Evolutionary conservation across 2,329 filamentous ascomycete species (phyloP).

Genomic region (Hysterium pulicare): DNA sequence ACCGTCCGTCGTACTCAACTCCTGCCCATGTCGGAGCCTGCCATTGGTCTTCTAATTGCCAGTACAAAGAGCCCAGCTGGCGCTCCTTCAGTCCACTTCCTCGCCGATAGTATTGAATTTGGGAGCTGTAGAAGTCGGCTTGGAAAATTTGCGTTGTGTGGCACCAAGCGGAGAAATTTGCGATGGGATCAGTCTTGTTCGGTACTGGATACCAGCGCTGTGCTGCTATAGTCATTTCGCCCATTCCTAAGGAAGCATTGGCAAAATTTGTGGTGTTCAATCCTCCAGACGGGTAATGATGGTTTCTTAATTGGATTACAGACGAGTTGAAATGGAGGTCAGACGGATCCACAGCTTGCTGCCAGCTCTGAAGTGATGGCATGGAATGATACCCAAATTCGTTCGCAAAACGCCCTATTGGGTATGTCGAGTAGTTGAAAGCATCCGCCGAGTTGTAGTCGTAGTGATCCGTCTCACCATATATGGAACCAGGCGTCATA

Average conservation of each 20-base stretch:
- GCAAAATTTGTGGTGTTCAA: slow-evolving; percentile 47
- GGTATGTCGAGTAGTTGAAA: slow-evolving; percentile 55
- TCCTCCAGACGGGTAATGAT: slow-evolving; percentile 55
- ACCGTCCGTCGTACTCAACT: slow-evolving; percentile 60
- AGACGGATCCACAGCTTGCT: slow-evolving; percentile 48
- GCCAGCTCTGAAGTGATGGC: slow-evolving; percentile 59
- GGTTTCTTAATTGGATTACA: slow-evolving; percentile 55
- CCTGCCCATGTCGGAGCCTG: slow-evolving; percentile 63
- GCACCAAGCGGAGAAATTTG: slow-evolving; percentile 61
- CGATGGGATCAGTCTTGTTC: slow-evolving; percentile 49
- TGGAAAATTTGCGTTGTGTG: slow-evolving; percentile 63
- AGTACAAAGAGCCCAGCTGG: slow-evolving; percentile 60
- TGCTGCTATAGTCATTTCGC: slow-evolving; percentile 58
- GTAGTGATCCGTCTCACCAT: slow-evolving; percentile 61
- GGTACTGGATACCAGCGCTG: slow-evolving; percentile 57
- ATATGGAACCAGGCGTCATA: slow-evolving; percentile 50
- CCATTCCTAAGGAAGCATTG: slow-evolving; percentile 47
- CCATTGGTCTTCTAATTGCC: slow-evolving; percentile 65
- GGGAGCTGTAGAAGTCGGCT: slow-evolving; percentile 58
- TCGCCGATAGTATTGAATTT: slow-evolving; percentile 61
- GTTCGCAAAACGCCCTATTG: slow-evolving; percentile 59
- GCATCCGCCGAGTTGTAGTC: slow-evolving; percentile 54
- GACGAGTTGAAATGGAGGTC: slow-evolving; percentile 59
- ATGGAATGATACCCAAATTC: slow-evolving; percentile 64
- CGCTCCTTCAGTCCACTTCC: slow-evolving; percentile 57